phyloP scores from a whole-genome alignment of 805 yeast species.

The Candida nemodendra region DNA sequence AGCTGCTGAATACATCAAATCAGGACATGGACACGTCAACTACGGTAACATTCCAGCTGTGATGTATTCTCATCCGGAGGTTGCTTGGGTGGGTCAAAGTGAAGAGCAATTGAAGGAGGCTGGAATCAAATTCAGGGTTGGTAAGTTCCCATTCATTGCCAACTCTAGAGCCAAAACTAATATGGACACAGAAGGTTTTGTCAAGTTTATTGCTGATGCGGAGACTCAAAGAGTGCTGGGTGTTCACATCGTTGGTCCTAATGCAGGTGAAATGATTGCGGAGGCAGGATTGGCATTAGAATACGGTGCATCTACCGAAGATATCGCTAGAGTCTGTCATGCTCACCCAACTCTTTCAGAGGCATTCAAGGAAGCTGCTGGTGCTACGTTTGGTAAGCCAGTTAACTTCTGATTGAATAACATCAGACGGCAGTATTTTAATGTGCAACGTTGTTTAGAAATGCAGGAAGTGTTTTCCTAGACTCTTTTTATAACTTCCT shows the following conservation, averaged over 20 bases:
- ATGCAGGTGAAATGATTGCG: constrained; percentile 99
- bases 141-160: constrained; percentile 98
- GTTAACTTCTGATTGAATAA: constrained; percentile 61
- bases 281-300: constrained; percentile 97
- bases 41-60: constrained; percentile 97
- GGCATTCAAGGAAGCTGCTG: constrained; percentile 97
- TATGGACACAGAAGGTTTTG: constrained; percentile 95
- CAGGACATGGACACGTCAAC: constrained; percentile 97
- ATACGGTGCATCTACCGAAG: constrained; percentile 98
- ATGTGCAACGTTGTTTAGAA: too few species aligned
- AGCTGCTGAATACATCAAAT: constrained; percentile 90
- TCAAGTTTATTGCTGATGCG: constrained; percentile 92
- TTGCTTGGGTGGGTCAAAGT: constrained; percentile 98
- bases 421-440: too few species aligned
- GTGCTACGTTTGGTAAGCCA: constrained; percentile 89
- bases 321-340: constrained; percentile 94
- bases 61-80: constrained; percentile 99
- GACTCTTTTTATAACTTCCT: too few species aligned
- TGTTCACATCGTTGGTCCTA: constrained; percentile 95
- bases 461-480: too few species aligned
- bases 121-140: constrained; percentile 87
- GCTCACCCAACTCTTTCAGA: constrained; percentile 98
- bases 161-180: constrained; percentile 99
- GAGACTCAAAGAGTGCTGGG: constrained; percentile 97
- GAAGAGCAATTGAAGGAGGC: constrained; percentile 93